phyloP scores from a whole-genome alignment of 2,329 filamentous ascomycete genomes.

The Colletotrichum orchidophilum region DNA sequence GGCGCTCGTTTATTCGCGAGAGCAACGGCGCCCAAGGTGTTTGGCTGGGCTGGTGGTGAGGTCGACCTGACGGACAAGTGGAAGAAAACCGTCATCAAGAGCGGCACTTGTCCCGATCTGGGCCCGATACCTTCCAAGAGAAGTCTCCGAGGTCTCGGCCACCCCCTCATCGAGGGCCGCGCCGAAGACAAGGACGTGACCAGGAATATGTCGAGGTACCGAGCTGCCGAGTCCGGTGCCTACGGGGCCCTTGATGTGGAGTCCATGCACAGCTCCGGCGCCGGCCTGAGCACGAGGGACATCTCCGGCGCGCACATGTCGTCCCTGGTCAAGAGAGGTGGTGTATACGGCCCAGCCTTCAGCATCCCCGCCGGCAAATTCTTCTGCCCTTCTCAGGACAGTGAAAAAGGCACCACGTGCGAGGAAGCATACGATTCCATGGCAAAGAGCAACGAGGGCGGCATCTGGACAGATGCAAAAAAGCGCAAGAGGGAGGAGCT shows the following conservation, averaged over 20 bases:
- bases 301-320: background rate
- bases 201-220: background rate
- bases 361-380: constrained; percentile 18
- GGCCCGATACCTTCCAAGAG: constrained; percentile 31
- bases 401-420: constrained; percentile 13
- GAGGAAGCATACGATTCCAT: background rate
- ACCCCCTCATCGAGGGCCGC: background rate
- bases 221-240: background rate
- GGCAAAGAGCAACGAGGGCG: background rate
- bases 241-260: background rate
- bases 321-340: constrained; percentile 25
- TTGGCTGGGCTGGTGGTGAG: constrained; percentile 35
- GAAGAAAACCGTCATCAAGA: constrained; percentile 32
- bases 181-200: background rate
- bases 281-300: background rate
- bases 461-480: background rate
- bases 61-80: constrained; percentile 23
- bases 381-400: constrained; percentile 25
- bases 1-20: constrained; percentile 36
- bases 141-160: background rate
- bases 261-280: background rate
- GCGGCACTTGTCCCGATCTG: constrained; percentile 34
- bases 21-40: constrained; percentile 32
- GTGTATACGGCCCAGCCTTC: constrained; percentile 29
- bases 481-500: background rate